Conservation (phyloP, 192 early-diverging fungal species). For the Jimgerdemannia lactiflua region DNA sequence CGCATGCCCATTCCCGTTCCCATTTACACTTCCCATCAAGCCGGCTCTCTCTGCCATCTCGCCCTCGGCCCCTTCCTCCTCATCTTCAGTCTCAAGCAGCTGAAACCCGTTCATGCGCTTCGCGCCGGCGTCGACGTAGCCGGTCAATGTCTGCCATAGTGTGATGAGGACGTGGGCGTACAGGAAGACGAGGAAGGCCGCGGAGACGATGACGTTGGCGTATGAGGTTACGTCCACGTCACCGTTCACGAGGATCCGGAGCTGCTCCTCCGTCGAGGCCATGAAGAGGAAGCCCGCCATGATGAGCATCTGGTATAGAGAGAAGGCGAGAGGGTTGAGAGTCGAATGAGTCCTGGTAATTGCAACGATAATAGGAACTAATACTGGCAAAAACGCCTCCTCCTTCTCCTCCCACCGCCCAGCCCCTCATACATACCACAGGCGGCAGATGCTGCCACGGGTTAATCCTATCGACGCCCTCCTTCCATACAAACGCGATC, state of each 20-base stretch:
- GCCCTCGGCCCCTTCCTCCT: neutral
- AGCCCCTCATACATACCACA: slow-evolving; percentile 28
- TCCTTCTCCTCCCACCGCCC: neutral
- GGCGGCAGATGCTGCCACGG: slow-evolving; percentile 39
- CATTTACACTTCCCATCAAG: neutral
- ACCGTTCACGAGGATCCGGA: slow-evolving; percentile 35
- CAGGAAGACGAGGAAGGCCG: slow-evolving; percentile 58
- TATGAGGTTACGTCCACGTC: slow-evolving; percentile 58
- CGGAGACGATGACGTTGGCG: slow-evolving; percentile 49
- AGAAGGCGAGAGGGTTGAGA: slow-evolving; percentile 42
- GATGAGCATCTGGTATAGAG: slow-evolving; percentile 34
- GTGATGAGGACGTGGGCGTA: slow-evolving; percentile 47
- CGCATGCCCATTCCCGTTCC: too few relatives aligned
- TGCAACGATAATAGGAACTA: slow-evolving; percentile 2
- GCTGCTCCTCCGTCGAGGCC: slow-evolving; percentile 58
- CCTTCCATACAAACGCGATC: slow-evolving; percentile 44
- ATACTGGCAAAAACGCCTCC: neutral
- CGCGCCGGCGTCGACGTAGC: too few relatives aligned
- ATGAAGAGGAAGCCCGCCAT: slow-evolving; percentile 64
- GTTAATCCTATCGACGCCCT: slow-evolving; percentile 18
- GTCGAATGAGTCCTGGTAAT: slow-evolving; percentile 33
- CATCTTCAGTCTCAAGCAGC: neutral
- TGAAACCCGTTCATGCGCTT: too few relatives aligned
- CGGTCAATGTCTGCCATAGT: slow-evolving; percentile 24
- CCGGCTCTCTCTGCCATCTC: neutral